Percentiles rank a stretch among this genome's conserved stretches.
These are phyloP conservation scores for Clohesyomyces aquaticus DNA, from an alignment of 495 filamentous ascomycete species.

Conservation along the genomic window DNA sequence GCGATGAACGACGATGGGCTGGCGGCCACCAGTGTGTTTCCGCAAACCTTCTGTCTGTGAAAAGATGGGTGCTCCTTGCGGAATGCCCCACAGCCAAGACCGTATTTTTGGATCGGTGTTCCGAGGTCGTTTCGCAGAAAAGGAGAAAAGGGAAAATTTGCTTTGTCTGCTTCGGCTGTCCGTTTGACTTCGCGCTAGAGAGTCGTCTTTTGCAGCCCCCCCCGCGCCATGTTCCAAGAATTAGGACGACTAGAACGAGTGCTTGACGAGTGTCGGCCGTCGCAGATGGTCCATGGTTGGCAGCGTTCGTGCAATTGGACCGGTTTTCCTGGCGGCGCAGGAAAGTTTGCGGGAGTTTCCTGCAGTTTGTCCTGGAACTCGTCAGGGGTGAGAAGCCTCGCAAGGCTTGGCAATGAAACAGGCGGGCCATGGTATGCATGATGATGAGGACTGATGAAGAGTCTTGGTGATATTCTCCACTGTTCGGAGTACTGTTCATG, in stretches of 20 bases:
- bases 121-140: neutral
- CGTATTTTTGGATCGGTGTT: neutral
- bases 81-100: neutral
- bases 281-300: too few relatives aligned
- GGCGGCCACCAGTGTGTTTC: neutral
- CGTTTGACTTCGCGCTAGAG: neutral
- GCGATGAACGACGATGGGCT: neutral
- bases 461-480: too few relatives aligned
- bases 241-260: too few relatives aligned
- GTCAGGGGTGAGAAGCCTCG: neutral
- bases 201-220: neutral
- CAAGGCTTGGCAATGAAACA: neutral
- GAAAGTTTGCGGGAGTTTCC: too few relatives aligned
- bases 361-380: too few relatives aligned
- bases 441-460: too few relatives aligned
- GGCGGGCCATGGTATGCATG: neutral
- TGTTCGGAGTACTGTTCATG: too few relatives aligned
- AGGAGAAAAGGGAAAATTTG: neutral
- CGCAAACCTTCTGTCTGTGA: neutral
- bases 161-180: neutral
- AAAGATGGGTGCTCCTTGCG: neutral
- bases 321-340: too few relatives aligned
- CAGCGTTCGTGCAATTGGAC: too few relatives aligned
- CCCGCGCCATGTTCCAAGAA: neutral
- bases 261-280: too few relatives aligned